Percentiles rank a stretch among this genome's conserved stretches.
Evolutionary conservation across 129 eudicot genomes (phyloP).

Genomic region (Sambucus nigra): DNA sequence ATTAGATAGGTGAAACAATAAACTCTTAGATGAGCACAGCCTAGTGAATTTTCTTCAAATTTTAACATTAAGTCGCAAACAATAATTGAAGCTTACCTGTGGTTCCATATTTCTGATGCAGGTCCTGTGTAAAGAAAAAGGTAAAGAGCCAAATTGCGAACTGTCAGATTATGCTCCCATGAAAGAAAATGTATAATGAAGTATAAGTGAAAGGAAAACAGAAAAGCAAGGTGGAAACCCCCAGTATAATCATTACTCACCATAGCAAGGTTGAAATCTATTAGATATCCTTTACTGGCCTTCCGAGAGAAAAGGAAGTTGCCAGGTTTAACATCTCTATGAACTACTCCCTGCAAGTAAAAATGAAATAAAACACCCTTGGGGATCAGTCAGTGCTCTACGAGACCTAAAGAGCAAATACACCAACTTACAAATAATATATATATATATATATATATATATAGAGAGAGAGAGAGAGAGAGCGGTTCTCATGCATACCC

Average conservation of each 20-base stretch:
- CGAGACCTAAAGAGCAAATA: too few species aligned
- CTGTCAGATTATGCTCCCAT: constrained; percentile 1
- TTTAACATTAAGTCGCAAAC: not conserved
- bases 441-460: too few species aligned
- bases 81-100: constrained; percentile 42
- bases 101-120: constrained; percentile 48
- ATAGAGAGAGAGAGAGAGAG: too few species aligned
- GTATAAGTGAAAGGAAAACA: not conserved
- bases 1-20: too few species aligned
- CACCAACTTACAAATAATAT: too few species aligned
- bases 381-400: too few species aligned
- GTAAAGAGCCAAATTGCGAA: not conserved
- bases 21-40: not conserved
- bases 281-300: constrained; percentile 62
- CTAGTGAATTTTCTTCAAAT: not conserved
- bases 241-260: constrained; percentile 29
- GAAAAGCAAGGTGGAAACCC: not conserved
- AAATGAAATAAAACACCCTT: too few species aligned
- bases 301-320: constrained; percentile 80
- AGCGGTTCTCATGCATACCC: too few species aligned
- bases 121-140: constrained; percentile 43
- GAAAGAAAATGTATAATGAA: not conserved
- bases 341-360: constrained; percentile 74
- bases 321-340: constrained; percentile 99
- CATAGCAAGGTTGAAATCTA: constrained; percentile 95